These are phyloP conservation scores for Paulownia fortunei DNA, from an alignment of 257 asterid genomes.

Conservation along the genomic window DNA sequence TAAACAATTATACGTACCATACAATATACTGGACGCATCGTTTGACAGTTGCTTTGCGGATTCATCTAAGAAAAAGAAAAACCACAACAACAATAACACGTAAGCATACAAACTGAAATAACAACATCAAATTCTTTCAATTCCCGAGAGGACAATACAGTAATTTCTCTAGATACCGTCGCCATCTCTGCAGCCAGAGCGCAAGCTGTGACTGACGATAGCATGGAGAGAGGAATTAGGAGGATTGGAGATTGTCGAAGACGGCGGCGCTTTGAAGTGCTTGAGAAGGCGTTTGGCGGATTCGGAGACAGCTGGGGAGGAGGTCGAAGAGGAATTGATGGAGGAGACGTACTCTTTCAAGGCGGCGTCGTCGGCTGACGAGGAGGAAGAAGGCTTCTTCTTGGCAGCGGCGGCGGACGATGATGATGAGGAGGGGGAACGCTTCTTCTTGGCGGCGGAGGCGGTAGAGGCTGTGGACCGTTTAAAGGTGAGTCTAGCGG, in stretches of 20 bases:
- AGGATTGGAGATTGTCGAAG: slow-evolving; percentile 13
- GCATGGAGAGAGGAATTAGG: slow-evolving; percentile 41
- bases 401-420: slow-evolving; percentile 29
- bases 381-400: slow-evolving; percentile 34
- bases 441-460: slow-evolving; percentile 35
- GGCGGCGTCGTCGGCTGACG: slow-evolving; percentile 39
- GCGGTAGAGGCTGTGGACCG: slow-evolving; percentile 33
- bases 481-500: slow-evolving; percentile 33
- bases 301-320: background rate
- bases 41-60: slow-evolving; percentile 47
- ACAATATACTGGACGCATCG: slow-evolving; percentile 48
- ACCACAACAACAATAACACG: background rate
- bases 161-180: slow-evolving; percentile 46
- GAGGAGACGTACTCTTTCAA: slow-evolving; percentile 49
- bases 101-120: background rate
- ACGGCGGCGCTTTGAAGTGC: slow-evolving; percentile 40
- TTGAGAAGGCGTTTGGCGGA: slow-evolving; percentile 32
- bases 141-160: background rate
- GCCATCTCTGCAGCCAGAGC: slow-evolving; percentile 38
- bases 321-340: slow-evolving; percentile 41
- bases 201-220: slow-evolving; percentile 42
- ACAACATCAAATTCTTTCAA: slow-evolving; percentile 16
- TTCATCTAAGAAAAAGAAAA: slow-evolving; percentile 41
- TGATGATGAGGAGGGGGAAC: slow-evolving; percentile 5
- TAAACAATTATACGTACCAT: slow-evolving; percentile 44